phyloP scores from a whole-genome alignment of 495 filamentous ascomycete species.

The Neurospora sp. region DNA sequence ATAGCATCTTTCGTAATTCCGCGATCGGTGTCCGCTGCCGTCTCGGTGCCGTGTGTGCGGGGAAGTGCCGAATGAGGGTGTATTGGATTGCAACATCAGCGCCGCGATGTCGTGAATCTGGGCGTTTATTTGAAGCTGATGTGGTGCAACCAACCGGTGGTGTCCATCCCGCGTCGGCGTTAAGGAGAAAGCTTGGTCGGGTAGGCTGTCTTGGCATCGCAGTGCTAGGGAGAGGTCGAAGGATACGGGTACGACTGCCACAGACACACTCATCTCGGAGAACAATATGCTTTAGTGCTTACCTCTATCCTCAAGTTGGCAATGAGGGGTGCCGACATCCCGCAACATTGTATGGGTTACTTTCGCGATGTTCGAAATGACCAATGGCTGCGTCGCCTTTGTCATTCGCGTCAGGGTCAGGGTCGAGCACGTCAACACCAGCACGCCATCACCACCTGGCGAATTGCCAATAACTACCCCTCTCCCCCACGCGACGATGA shows the following conservation, averaged over 20 bases:
- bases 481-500: neutral
- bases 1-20: neutral
- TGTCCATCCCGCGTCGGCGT: neutral
- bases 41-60: neutral
- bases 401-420: slow-evolving; percentile 9
- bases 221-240: neutral
- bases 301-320: neutral
- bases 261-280: too few species aligned
- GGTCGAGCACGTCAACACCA: slow-evolving; percentile 14
- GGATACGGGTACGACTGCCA: neutral
- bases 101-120: neutral
- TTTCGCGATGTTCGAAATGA: neutral
- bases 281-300: neutral
- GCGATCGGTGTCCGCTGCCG: neutral
- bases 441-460: slow-evolving; percentile 10
- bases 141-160: neutral
- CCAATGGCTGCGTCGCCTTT: neutral
- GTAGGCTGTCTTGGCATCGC: neutral
- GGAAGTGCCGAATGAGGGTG: neutral
- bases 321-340: neutral
- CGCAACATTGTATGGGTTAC: neutral
- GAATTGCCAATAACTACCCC: neutral
- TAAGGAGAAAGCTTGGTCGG: neutral
- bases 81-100: neutral
- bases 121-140: neutral